phyloP scores from a whole-genome alignment of 306 rosid species.

The Gastrolobium bilobum region DNA sequence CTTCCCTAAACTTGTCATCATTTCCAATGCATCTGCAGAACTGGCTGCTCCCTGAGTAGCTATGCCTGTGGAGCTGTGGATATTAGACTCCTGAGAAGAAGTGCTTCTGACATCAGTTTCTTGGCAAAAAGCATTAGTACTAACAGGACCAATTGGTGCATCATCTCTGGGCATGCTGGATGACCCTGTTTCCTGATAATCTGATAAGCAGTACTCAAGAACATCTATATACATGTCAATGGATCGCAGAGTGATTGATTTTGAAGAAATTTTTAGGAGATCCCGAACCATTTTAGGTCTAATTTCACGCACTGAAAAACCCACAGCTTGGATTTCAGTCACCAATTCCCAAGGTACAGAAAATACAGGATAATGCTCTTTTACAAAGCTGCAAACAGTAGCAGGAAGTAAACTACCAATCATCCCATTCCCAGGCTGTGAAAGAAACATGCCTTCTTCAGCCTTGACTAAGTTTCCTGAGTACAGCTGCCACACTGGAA shows the following conservation, averaged over 20 bases:
- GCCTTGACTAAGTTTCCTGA: slow-evolving; percentile 97
- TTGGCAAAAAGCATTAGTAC: slow-evolving; percentile 44
- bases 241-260: slow-evolving; percentile 73
- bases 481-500: slow-evolving; percentile 98
- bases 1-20: slow-evolving; percentile 95
- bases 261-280: slow-evolving; percentile 75
- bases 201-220: slow-evolving; percentile 95
- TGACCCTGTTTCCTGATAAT: slow-evolving; percentile 63
- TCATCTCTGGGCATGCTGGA: slow-evolving; percentile 58
- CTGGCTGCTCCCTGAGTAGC: slow-evolving; percentile 71
- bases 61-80: slow-evolving; percentile 55
- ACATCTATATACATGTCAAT: slow-evolving; percentile 93
- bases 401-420: slow-evolving; percentile 84
- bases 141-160: slow-evolving; percentile 46
- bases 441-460: slow-evolving; percentile 99
- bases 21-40: slow-evolving; percentile 98
- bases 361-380: slow-evolving; percentile 98
- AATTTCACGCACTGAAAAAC: slow-evolving; percentile 80
- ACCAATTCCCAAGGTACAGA: slow-evolving; percentile 98
- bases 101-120: slow-evolving; percentile 59
- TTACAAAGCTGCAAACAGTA: slow-evolving; percentile 95
- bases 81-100: slow-evolving; percentile 59
- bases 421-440: slow-evolving; percentile 94
- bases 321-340: slow-evolving; percentile 89
- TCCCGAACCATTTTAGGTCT: slow-evolving; percentile 97